A percentile compares a stretch with the other conserved stretches of the same genome.
Evolutionary conservation across 1,284 basidiomycete genomes (phyloP).

Genomic region (Irpex sp.): DNA sequence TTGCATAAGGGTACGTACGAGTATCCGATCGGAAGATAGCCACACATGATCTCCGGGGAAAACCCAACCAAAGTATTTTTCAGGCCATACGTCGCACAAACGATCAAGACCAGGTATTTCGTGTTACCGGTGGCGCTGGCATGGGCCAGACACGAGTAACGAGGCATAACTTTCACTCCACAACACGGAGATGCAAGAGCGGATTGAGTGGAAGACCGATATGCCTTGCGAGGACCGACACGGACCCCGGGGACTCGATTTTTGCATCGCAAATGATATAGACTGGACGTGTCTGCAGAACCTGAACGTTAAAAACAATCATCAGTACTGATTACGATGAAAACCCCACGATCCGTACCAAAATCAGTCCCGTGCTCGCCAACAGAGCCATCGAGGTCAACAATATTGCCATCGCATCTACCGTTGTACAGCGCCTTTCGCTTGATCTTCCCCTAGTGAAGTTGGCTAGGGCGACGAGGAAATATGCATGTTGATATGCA

Average conservation of each 20-base stretch:
- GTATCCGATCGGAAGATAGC: background rate
- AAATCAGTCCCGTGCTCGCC: no score
- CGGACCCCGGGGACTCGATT: background rate
- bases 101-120: no score
- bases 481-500: no score
- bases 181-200: background rate
- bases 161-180: background rate
- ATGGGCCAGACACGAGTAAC: background rate
- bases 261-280: background rate
- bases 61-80: background rate
- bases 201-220: background rate
- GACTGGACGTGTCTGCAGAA: background rate
- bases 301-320: no score
- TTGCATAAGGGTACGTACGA: background rate
- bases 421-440: no score
- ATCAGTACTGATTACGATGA: no score
- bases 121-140: background rate
- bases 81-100: background rate
- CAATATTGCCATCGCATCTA: no score
- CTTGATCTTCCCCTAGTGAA: no score
- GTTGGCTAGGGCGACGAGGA: no score
- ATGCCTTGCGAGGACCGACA: background rate
- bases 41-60: background rate
- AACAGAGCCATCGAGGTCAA: no score
- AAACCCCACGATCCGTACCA: no score